Evolutionary conservation across 805 yeast species (phyloP), one percentile per base, ranked within the genome.

Genomic region (Starmerella cellae): DNA sequence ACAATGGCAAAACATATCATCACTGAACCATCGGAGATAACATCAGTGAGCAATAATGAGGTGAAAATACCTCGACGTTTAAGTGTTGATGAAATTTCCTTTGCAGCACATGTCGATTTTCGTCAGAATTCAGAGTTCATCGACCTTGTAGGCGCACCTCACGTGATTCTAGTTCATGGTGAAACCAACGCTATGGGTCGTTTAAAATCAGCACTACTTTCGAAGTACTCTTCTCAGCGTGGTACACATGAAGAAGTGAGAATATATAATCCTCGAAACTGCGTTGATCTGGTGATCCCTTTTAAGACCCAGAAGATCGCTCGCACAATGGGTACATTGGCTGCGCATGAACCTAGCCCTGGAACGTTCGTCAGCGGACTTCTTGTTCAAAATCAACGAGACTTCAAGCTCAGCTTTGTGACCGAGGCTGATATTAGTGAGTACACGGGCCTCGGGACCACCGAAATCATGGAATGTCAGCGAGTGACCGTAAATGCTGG

Each of bases 81-180:
- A 43, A 74, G 73, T 37, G 78, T 91, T 16, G 96, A 88, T 50
- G 99, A 91, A 60, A 79, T 91, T 3, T 87, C 97, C 1, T 91
- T 91, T 68, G 97, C 98, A n/a, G 99, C 99, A 0, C 99, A 91
- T 62, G 99, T 91, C 19, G 99, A 91, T 59, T 91, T 80, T 61
- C 84, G 82, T 54, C 95, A 91, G 57, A 91, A 91, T 53, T 68
- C 94, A 1, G 82, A 81, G 43, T 91, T 91, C 56, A 91, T 91
- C 45, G 95, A 87, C 52, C 67, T 77, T 46, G 83, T 91, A 2
- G 79, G 80, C 45, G 94, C 99, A 0, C 72, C 72, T 45, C 77
- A 81, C 42, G 82, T 91, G 46, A 84, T 88, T 45, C 69, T 91
- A 42, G 99, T 91, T 2, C 99, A 91, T 61, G 99, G 99, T 11